Evolutionary conservation across 331 rosid species (phyloP), one percentile per base, ranked within the genome.

Genomic region (Malus hybrid): DNA sequence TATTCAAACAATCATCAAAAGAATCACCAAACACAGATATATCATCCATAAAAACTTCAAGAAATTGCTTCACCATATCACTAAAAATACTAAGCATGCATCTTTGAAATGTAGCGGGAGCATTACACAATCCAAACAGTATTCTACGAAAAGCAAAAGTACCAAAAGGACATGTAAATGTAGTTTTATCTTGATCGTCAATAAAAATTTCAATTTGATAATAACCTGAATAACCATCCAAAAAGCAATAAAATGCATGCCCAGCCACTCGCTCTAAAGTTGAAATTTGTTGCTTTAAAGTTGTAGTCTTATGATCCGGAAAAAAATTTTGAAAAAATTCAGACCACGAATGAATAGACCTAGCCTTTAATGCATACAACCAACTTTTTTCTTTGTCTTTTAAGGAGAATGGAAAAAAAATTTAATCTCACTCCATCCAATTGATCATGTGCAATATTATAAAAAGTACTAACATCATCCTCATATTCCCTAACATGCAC

Each of bases 21-120:
- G 50, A 74, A 19, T 44, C 62, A 29, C 70, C 63, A 18, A 62
- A 74, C 15, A 46, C 5, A 74, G 15, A 24, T 3, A 74, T 42
- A 6, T 74, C 78, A 63, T 63, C 63, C 70, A 74, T 73, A 30
- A 73, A 61, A 20, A 56, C 60, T 39, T 73, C 61, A 42, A 73
- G 20, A 36, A 62, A 61, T 4, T 26, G 1, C 19, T 73, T 44
- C 3, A 74, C 52, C 53, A 64, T 63, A 29, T 63, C 71, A 48
- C 32, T 15, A 19, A 74, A 34, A 19, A 72, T 34, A 14, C 53
- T 6, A 3, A 72, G 22, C 76, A 72, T 72, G n/a, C 68, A 63
- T 66, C 24, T 22, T 22, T 70, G 24, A 10, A 73, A 42, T 42
- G 48, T 10, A 42, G 48, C 1, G 1, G 13, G 48, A 42, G 48